Evolutionary conservation across 805 yeast genomes (phyloP), one percentile per base, ranked within the genome.

Genomic region (Hanseniaspora pseudoguilliermondii): DNA sequence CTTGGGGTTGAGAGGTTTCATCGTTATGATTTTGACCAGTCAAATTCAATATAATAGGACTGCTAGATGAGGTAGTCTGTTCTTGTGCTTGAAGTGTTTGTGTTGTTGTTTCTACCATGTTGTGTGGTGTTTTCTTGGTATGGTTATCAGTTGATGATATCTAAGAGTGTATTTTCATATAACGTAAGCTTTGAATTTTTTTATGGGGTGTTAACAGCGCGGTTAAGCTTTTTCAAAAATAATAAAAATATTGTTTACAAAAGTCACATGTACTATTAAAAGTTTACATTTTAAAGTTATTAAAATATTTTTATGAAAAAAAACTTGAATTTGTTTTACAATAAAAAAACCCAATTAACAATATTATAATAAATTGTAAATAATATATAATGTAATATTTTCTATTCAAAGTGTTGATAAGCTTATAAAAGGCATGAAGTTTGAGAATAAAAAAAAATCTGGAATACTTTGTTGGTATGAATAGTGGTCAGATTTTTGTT

Each of bases 1-100:
- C 96, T 42, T 78, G 74, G 13, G 81, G 75, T 53, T 75, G 38
- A 18, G 44, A 10, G 23, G 8, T 15, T 1, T 36, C 44, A 15
- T 23, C 41, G 10, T 5, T 8, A 8, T 46, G 38, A 10, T 46
- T 18, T 10, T 46, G 49, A 3, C 49, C 49, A 3, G 49, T 46
- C 5, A 46, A 25, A 16, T 46, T 46, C 5, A 46, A 25, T 18
- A 46, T 29, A 2, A 11, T 20, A 2, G 49, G 18, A n/a, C 35
- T 32, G 2, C 5, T 8, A 9, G 49, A 13, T 2, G 40, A 20
- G 16, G 25, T 5, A 13, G 18, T 32, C 21, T 21, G 35, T 46
- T 32, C 29, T 32, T 44, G 35, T 25, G 40, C 35, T 27, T 44
- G 39, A 8, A 36, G 39, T 5, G 53, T 49, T 3, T 36, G 34